phyloP scores from a whole-genome alignment of 352 stramenopile genomes.

The Globisporangium heterothallicum region DNA sequence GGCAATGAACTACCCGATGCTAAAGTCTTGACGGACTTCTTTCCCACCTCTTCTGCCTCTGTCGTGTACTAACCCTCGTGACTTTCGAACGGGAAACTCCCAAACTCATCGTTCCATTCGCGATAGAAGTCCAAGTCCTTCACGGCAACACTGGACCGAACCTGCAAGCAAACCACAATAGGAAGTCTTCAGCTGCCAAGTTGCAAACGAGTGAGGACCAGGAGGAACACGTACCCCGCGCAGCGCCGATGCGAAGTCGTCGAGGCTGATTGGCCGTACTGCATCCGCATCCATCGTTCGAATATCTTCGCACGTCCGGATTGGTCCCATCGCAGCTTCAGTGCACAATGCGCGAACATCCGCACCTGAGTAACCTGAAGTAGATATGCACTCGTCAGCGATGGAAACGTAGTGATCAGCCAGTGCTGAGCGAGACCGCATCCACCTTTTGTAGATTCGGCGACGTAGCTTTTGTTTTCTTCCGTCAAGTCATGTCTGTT shows the following conservation, averaged over 20 bases:
- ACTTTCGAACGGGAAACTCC: constrained; percentile 80
- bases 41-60: constrained; percentile 8
- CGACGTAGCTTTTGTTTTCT: constrained; percentile 87
- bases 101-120: constrained; percentile 92
- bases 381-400: constrained; percentile 15
- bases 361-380: constrained; percentile 94
- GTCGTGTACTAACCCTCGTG: constrained; percentile 36
- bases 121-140: constrained; percentile 93
- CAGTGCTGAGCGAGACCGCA: too few relatives aligned
- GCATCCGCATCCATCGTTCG: constrained; percentile 86
- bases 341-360: constrained; percentile 97
- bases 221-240: constrained; percentile 42
- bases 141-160: constrained; percentile 92
- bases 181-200: too few relatives aligned
- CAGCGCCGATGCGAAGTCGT: constrained; percentile 95
- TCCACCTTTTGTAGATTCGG: constrained; percentile 75
- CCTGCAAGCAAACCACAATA: too few relatives aligned
- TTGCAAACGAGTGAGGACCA: too few relatives aligned
- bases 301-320: constrained; percentile 81
- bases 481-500: constrained; percentile 89
- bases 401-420: background rate
- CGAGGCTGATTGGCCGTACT: constrained; percentile 91
- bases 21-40: constrained; percentile 9
- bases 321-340: constrained; percentile 97
- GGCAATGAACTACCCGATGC: constrained; percentile 5